Percentiles rank a stretch among this genome's conserved stretches.
These are phyloP conservation scores for Nadsonia commutata DNA, from an alignment of 1,139 yeast genomes.

Conservation along the genomic window DNA sequence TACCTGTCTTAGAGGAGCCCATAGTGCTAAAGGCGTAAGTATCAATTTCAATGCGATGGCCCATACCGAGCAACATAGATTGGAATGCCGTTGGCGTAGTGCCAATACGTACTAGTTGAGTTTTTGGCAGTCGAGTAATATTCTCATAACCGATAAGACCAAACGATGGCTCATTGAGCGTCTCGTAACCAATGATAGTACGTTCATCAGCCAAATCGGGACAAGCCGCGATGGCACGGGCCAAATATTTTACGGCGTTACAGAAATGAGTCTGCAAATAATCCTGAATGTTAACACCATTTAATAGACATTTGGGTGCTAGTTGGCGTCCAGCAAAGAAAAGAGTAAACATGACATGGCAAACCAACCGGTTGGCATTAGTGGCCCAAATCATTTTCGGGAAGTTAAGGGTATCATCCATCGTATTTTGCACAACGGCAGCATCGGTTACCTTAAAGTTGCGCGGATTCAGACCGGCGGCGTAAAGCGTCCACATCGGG, in stretches of 20 bases:
- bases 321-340: slow-evolving; percentile 62
- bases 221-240: slow-evolving; percentile 34
- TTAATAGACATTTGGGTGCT: slow-evolving; percentile 55
- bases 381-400: slow-evolving; percentile 79
- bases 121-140: slow-evolving; percentile 15
- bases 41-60: slow-evolving; percentile 49
- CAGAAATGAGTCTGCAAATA: slow-evolving; percentile 55
- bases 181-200: slow-evolving; percentile 62
- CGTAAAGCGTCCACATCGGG: slow-evolving; percentile 79
- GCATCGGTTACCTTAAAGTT: slow-evolving; percentile 55
- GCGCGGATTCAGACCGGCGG: slow-evolving; percentile 68
- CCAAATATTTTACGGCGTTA: slow-evolving; percentile 39
- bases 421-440: slow-evolving; percentile 48
- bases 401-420: slow-evolving; percentile 32
- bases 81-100: slow-evolving; percentile 20
- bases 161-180: slow-evolving; percentile 71
- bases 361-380: slow-evolving; percentile 60
- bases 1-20: slow-evolving; percentile 55
- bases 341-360: slow-evolving; percentile 69
- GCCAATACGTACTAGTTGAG: slow-evolving; percentile 19
- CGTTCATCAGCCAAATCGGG: slow-evolving; percentile 37
- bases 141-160: slow-evolving; percentile 19
- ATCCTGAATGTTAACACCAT: slow-evolving; percentile 65
- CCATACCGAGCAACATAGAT: slow-evolving; percentile 45
- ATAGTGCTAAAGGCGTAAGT: slow-evolving; percentile 48